Percentiles rank a stretch among this genome's conserved stretches.
These are phyloP conservation scores for Globisporangium cederbergense DNA, from an alignment of 352 stramenopile genomes.

Conservation along the genomic window DNA sequence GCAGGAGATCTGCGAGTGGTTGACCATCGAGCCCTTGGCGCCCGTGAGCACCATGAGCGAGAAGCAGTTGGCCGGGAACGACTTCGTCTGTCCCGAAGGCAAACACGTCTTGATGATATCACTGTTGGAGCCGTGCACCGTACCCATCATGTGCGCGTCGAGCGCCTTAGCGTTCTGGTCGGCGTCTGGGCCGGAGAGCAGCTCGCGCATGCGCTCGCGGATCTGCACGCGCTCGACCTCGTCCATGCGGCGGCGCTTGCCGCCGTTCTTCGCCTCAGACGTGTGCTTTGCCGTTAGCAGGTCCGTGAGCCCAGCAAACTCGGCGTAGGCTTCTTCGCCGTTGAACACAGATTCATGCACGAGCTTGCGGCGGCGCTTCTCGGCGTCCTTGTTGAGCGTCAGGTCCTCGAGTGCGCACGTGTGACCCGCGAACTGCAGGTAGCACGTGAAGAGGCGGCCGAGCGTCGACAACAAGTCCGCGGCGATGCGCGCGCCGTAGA, in stretches of 20 bases:
- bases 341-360: slow-evolving; percentile 82
- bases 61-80: slow-evolving; percentile 99
- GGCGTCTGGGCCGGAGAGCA: slow-evolving; percentile 71
- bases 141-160: slow-evolving; percentile 90
- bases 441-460: slow-evolving; percentile 95
- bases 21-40: slow-evolving; percentile 99
- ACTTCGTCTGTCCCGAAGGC: slow-evolving; percentile 94
- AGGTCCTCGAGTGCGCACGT: slow-evolving; percentile 99
- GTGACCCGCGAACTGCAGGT: slow-evolving; percentile 97
- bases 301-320: slow-evolving; percentile 76
- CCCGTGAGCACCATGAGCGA: slow-evolving; percentile 99
- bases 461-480: slow-evolving; percentile 81
- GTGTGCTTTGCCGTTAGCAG: slow-evolving; percentile 59
- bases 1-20: slow-evolving; percentile 99
- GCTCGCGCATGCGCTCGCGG: slow-evolving; percentile 66
- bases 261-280: slow-evolving; percentile 34
- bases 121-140: slow-evolving; percentile 88
- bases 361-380: slow-evolving; percentile 88
- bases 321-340: slow-evolving; percentile 82
- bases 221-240: slow-evolving; percentile 69
- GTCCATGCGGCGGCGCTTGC: slow-evolving; percentile 84
- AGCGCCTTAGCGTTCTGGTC: slow-evolving; percentile 75
- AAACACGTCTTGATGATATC: slow-evolving; percentile 99
- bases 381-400: slow-evolving; percentile 92
- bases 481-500: slow-evolving; percentile 81